Percentiles rank a stretch among this genome's conserved stretches.
Evolutionary conservation across 2,329 filamentous ascomycete genomes (phyloP).

Genomic region (Colletotrichum costaricense): DNA sequence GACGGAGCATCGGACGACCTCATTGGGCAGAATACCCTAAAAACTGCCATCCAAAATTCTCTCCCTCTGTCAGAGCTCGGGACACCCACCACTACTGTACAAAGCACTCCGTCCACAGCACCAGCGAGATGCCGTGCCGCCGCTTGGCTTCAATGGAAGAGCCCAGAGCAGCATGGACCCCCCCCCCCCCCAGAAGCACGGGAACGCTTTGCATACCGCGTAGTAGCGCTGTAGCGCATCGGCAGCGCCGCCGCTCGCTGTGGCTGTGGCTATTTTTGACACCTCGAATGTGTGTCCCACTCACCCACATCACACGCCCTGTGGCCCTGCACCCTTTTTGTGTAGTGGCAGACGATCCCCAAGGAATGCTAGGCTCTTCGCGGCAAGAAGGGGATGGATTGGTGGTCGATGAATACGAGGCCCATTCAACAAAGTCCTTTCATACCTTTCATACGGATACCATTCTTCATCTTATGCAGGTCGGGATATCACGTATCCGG

Average conservation of each 20-base stretch:
- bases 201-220: background rate
- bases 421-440: background rate
- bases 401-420: conserved; percentile 26
- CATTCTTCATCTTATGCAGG: background rate
- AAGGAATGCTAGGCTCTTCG: background rate
- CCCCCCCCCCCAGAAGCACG: background rate
- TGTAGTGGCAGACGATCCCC: background rate
- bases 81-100: background rate
- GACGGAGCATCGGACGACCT: background rate
- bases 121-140: background rate
- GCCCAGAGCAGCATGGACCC: conserved; percentile 2
- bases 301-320: background rate
- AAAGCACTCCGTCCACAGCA: background rate
- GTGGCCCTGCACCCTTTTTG: background rate
- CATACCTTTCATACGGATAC: background rate
- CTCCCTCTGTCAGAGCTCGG: background rate
- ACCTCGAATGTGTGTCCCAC: background rate
- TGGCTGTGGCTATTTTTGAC: conserved; percentile 36
- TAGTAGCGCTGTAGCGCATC: background rate
- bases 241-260: conserved; percentile 23
- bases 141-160: background rate
- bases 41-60: conserved; percentile 19
- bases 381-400: background rate
- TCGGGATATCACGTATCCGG: background rate
- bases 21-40: background rate